Conservation (phyloP, 2,329 filamentous ascomycete genomes). For the Colletotrichum salicis region DNA sequence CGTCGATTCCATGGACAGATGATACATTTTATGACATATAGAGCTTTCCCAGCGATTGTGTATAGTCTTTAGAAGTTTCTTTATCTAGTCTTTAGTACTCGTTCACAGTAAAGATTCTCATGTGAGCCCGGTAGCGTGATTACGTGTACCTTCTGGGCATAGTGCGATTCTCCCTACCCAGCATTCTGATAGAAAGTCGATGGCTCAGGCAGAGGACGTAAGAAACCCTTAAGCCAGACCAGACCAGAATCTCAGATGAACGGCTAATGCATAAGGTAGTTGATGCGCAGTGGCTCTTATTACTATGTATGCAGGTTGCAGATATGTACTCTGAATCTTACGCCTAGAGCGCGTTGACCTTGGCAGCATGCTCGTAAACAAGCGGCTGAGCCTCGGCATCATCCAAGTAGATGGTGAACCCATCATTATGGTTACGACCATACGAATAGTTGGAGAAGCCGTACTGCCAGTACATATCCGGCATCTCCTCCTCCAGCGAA, state of each 20-base stretch:
- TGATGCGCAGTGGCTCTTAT: not conserved
- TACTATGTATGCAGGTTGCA: not conserved
- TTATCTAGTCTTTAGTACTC: not conserved
- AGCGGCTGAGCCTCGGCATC: slow-evolving; percentile 56
- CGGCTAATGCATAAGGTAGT: not conserved
- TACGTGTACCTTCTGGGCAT: no score
- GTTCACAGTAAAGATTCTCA: no score
- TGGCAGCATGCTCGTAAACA: slow-evolving; percentile 56
- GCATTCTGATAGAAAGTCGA: no score
- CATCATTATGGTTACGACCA: slow-evolving; percentile 64
- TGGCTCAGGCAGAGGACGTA: not conserved
- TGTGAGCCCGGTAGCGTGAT: no score
- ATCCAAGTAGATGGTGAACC: slow-evolving; percentile 67
- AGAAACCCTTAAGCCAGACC: rapidly evolving
- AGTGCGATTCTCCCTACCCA: no score
- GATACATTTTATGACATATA: not conserved
- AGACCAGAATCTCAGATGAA: not conserved
- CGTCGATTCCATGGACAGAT: not conserved
- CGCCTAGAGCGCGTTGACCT: slow-evolving; percentile 44
- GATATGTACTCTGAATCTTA: no score
- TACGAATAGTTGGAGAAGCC: slow-evolving; percentile 62
- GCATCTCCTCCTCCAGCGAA: slow-evolving; percentile 56
- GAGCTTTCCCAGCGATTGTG: not conserved
- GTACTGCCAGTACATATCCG: slow-evolving; percentile 68
- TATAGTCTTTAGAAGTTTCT: not conserved